Percentiles rank a stretch among this genome's conserved stretches.
Evolutionary conservation across 192 early-diverging fungal genomes (phyloP).

Genomic region (Backusella tuberculispora): DNA sequence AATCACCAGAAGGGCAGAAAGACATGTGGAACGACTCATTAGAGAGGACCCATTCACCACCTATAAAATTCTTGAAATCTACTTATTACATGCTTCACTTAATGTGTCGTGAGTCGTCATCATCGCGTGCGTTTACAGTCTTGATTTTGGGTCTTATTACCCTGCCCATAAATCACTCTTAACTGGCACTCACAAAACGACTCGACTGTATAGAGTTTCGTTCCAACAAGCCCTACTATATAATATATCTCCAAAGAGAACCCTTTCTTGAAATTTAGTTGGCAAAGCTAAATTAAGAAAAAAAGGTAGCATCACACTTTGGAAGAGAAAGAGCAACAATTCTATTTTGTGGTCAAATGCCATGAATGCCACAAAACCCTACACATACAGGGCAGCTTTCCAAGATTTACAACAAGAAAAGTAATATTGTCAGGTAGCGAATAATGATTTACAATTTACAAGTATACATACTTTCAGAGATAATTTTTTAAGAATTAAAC

Average conservation of each 20-base stretch:
- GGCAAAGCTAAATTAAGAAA: constrained; percentile 1
- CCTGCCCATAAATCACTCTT: too few relatives aligned
- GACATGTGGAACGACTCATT: too few relatives aligned
- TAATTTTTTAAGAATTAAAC: not conserved
- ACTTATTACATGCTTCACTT: too few relatives aligned
- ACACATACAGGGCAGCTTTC: not conserved
- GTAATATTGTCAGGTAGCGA: not conserved
- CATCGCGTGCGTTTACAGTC: too few relatives aligned
- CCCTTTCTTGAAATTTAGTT: constrained; percentile 6
- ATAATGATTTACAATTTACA: not conserved
- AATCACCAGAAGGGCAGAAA: too few relatives aligned
- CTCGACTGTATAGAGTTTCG: too few relatives aligned
- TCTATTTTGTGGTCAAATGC: constrained; percentile 8
- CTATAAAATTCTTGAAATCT: too few relatives aligned
- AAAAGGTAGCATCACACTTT: constrained; percentile 2
- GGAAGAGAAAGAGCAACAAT: constrained; percentile 1
- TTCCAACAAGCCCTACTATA: not conserved
- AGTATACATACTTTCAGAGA: not conserved
- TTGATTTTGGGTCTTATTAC: too few relatives aligned
- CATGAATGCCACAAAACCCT: constrained; percentile 8
- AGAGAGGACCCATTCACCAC: too few relatives aligned
- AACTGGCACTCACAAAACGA: too few relatives aligned
- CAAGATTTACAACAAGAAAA: not conserved
- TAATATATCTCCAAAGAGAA: not conserved
- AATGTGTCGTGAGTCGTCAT: too few relatives aligned